Evolutionary conservation across 306 rosid genomes (phyloP).

Genomic region (Cyamopsis tetragonoloba): DNA sequence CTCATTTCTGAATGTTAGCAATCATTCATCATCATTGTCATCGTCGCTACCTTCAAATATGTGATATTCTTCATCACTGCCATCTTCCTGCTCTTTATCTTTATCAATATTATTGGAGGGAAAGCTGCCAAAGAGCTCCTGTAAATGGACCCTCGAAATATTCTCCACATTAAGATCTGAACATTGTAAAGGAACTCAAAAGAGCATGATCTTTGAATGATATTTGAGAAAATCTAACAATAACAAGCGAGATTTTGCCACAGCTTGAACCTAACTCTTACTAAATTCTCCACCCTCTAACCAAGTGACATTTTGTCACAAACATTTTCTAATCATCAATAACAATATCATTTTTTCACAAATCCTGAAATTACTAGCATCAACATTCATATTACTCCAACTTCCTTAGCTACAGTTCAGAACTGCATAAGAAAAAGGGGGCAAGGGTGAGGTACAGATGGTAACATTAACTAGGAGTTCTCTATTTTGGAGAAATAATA

Average conservation of each 20-base stretch:
- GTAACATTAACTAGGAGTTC: too few relatives aligned
- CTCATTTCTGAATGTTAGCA: neutral
- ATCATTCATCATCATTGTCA: conserved; percentile 41
- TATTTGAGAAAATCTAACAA: neutral
- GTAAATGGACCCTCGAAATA: conserved; percentile 70
- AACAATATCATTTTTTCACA: neutral
- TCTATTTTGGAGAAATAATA: too few relatives aligned
- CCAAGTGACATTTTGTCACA: too few relatives aligned
- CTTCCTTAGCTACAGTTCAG: too few relatives aligned
- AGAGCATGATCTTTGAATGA: neutral
- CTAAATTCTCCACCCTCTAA: neutral
- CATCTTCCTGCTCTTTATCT: conserved; percentile 25
- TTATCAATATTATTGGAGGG: conserved; percentile 40
- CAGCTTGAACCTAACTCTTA: neutral
- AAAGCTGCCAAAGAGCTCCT: conserved; percentile 82
- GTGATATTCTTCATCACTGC: conserved; percentile 64
- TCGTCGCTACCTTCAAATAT: conserved; percentile 61
- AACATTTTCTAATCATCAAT: neutral
- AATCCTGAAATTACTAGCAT: neutral
- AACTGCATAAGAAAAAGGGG: too few relatives aligned
- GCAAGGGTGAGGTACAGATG: neutral
- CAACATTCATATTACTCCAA: neutral
- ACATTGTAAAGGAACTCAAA: conserved; percentile 44
- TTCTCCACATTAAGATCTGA: conserved; percentile 54
- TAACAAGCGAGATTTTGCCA: too few relatives aligned